Evolutionary conservation across 139 green algal species (phyloP).

Genomic region (Eudorina sp.): DNA sequence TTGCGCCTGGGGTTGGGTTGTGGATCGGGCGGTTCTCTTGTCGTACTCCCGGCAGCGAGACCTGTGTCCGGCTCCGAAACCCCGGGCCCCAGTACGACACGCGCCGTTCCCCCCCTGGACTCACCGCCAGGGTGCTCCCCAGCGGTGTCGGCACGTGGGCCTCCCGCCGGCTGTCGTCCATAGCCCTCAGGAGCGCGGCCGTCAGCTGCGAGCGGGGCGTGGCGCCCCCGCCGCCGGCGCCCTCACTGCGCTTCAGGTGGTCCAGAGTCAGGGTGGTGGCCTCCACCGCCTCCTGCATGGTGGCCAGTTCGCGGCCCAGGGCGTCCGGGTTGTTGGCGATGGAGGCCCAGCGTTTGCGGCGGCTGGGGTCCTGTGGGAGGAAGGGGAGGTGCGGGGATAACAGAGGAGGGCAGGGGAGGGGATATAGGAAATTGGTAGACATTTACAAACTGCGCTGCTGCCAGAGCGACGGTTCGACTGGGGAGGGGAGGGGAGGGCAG

Average conservation of each 20-base stretch:
- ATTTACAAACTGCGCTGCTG: no score
- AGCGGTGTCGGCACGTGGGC: neutral
- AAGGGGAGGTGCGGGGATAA: neutral
- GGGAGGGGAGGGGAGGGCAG: no score
- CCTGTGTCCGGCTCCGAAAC: no score
- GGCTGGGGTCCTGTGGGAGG: neutral
- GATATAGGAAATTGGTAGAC: no score
- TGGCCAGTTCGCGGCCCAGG: slow-evolving; percentile 30
- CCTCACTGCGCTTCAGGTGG: neutral
- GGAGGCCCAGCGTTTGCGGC: slow-evolving; percentile 18
- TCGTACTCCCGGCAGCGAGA: no score
- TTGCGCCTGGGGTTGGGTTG: no score
- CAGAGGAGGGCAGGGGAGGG: no score
- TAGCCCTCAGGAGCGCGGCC: slow-evolving; percentile 2
- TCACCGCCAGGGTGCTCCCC: neutral
- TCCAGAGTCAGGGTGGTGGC: slow-evolving; percentile 34
- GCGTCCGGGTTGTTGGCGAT: neutral
- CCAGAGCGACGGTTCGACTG: no score
- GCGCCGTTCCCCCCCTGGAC: neutral
- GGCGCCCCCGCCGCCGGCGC: neutral
- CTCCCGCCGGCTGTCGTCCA: neutral
- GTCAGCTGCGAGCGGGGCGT: slow-evolving; percentile 28
- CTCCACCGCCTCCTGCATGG: slow-evolving; percentile 47
- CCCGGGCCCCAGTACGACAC: no score
- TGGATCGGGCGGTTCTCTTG: no score